Conservation (phyloP, 768 basidiomycete genomes). For the Leccinum pellstonianum region DNA sequence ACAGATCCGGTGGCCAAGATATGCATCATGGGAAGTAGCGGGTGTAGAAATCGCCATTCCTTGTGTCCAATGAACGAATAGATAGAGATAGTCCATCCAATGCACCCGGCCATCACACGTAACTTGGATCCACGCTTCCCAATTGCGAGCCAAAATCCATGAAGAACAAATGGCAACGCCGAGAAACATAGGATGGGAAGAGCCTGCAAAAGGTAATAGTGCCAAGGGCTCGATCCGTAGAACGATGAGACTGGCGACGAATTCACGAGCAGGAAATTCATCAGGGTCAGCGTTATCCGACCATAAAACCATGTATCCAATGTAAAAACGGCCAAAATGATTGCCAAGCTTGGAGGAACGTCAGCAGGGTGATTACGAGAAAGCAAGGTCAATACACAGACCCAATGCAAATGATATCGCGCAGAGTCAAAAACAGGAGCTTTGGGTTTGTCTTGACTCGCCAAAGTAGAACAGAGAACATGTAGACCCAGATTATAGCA, state of each 20-base stretch:
- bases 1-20: slow-evolving; percentile 75
- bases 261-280: slow-evolving; percentile 84
- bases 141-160: slow-evolving; percentile 49
- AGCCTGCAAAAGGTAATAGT: slow-evolving; percentile 87
- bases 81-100: slow-evolving; percentile 60
- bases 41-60: slow-evolving; percentile 97
- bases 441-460: slow-evolving; percentile 39
- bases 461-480: slow-evolving; percentile 61
- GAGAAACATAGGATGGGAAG: slow-evolving; percentile 80
- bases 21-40: slow-evolving; percentile 81
- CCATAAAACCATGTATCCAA: slow-evolving; percentile 76
- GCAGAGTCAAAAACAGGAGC: slow-evolving; percentile 34
- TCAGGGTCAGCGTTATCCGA: slow-evolving; percentile 63
- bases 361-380: slow-evolving; percentile 10
- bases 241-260: slow-evolving; percentile 85
- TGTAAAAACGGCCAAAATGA: slow-evolving; percentile 34
- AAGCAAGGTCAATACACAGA: slow-evolving; percentile 30
- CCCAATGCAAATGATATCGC: slow-evolving; percentile 46
- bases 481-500: slow-evolving; percentile 78
- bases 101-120: slow-evolving; percentile 45
- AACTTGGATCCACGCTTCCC: slow-evolving; percentile 27
- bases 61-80: slow-evolving; percentile 91
- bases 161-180: slow-evolving; percentile 66
- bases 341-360: slow-evolving; percentile 15
- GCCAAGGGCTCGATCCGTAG: slow-evolving; percentile 84